phyloP scores from a whole-genome alignment of 2,329 filamentous ascomycete genomes.

The Colletotrichum lentis region DNA sequence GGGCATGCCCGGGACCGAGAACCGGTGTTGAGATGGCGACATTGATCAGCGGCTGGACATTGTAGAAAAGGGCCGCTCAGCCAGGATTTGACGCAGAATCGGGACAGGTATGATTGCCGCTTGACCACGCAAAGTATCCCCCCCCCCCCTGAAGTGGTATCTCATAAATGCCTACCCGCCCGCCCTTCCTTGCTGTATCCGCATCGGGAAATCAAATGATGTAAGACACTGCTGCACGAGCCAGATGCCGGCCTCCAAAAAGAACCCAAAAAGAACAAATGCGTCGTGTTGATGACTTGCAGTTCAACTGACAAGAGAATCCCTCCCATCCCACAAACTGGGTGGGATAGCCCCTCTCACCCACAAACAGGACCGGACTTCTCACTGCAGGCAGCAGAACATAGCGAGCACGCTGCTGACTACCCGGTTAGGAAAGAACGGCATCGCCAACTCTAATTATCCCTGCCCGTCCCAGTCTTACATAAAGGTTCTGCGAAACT shows the following conservation, averaged over 20 bases:
- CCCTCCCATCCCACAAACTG: neutral
- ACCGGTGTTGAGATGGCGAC: constrained; percentile 15
- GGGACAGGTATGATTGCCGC: neutral
- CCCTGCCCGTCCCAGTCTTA: constrained; percentile 38
- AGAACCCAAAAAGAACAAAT: no score
- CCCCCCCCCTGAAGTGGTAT: no score
- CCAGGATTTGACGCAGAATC: constrained; percentile 12
- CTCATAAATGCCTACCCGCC: no score
- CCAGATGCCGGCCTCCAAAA: constrained; percentile 14
- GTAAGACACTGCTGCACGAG: constrained; percentile 8
- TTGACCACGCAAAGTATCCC: neutral
- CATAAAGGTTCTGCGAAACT: constrained; percentile 49
- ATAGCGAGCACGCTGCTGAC: neutral
- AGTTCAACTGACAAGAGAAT: constrained; percentile 14
- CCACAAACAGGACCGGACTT: neutral
- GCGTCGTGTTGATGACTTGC: constrained; percentile 27
- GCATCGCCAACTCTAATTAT: constrained; percentile 37
- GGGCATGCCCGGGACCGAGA: constrained; percentile 14
- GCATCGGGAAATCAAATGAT: neutral
- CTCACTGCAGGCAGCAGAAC: no score
- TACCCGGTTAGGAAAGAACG: neutral
- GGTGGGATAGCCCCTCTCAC: neutral
- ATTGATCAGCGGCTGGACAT: neutral
- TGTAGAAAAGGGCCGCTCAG: constrained; percentile 11
- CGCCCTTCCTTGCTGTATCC: no score